Evolutionary conservation across 1,284 basidiomycete genomes (phyloP).

Genomic region (Ustilago curta): DNA sequence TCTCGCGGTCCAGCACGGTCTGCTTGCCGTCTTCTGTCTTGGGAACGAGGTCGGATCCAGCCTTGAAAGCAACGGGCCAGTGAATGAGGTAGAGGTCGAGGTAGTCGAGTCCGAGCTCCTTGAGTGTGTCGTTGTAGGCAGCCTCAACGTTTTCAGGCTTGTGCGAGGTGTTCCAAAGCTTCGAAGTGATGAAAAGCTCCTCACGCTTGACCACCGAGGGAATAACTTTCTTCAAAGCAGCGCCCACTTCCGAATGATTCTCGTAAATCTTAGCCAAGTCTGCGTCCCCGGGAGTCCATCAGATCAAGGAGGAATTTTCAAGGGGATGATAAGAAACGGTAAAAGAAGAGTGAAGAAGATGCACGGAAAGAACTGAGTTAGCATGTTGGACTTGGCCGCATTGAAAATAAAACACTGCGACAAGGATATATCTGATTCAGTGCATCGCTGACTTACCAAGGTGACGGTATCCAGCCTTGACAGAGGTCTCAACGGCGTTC

Average conservation of each 20-base stretch:
- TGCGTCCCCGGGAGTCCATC: too few species aligned
- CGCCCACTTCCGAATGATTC: conserved; percentile 70
- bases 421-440: too few species aligned
- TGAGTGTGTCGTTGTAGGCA: conserved; percentile 70
- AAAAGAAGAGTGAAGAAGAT: too few species aligned
- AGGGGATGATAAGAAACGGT: too few species aligned
- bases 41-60: conserved; percentile 71
- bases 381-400: too few species aligned
- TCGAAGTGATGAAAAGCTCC: conserved; percentile 72
- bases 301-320: too few species aligned
- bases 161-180: conserved; percentile 78
- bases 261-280: conserved; percentile 65
- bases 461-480: conserved; percentile 65
- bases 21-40: conserved; percentile 71
- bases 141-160: conserved; percentile 66
- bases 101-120: conserved; percentile 69
- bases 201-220: conserved; percentile 71
- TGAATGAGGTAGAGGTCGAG: conserved; percentile 77
- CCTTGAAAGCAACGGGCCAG: conserved; percentile 78
- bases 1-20: conserved; percentile 75
- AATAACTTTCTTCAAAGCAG: conserved; percentile 70
- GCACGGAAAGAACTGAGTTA: too few species aligned
- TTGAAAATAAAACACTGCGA: too few species aligned
- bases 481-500: conserved; percentile 72
- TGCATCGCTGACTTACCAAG: conserved; percentile 11